Conservation (phyloP, 345 rosid genomes). For the Tarenaya hassleriana region DNA sequence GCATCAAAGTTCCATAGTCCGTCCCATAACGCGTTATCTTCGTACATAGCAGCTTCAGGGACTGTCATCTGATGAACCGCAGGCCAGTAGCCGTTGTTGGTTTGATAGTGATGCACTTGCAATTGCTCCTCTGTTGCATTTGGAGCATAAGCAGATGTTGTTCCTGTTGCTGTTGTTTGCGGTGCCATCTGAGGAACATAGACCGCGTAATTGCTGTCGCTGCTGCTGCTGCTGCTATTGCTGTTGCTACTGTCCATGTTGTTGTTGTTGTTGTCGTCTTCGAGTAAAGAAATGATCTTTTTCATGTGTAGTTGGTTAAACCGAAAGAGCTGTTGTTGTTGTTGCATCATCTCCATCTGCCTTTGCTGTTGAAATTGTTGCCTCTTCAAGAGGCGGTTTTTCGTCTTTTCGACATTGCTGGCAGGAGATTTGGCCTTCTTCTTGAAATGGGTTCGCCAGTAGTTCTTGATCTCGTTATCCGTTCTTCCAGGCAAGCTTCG, state of each 20-base stretch:
- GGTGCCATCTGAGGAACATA: conserved; percentile 39
- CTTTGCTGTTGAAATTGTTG: conserved; percentile 71
- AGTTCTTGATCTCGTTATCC: conserved; percentile 87
- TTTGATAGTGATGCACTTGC: conserved; percentile 13
- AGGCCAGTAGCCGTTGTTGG: conserved; percentile 26
- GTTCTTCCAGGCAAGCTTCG: conserved; percentile 92
- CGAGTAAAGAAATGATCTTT: conserved; percentile 48
- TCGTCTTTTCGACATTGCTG: conserved; percentile 42
- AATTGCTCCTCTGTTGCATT: conserved; percentile 29
- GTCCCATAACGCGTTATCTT: conserved; percentile 59
- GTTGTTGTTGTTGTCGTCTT: conserved; percentile 34
- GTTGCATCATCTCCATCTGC: conserved; percentile 31
- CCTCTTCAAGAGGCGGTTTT: conserved; percentile 49
- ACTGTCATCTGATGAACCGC: conserved; percentile 17
- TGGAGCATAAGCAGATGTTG: conserved; percentile 21
- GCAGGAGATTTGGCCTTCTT: conserved; percentile 52
- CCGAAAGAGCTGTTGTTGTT: conserved; percentile 42
- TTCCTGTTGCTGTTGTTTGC: conserved; percentile 29
- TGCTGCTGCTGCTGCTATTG: conserved; percentile 17
- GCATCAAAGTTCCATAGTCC: conserved; percentile 61
- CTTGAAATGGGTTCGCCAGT: conserved; percentile 96
- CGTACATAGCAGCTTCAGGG: conserved; percentile 27
- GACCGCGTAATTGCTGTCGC: conserved; percentile 22
- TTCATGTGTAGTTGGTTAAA: conserved; percentile 54
- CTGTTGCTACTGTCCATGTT: conserved; percentile 24